A percentile compares a stretch with the other conserved stretches of the same genome.
phyloP scores from a whole-genome alignment of 73 alveolate species.

The Tetrahymena elliotti region DNA sequence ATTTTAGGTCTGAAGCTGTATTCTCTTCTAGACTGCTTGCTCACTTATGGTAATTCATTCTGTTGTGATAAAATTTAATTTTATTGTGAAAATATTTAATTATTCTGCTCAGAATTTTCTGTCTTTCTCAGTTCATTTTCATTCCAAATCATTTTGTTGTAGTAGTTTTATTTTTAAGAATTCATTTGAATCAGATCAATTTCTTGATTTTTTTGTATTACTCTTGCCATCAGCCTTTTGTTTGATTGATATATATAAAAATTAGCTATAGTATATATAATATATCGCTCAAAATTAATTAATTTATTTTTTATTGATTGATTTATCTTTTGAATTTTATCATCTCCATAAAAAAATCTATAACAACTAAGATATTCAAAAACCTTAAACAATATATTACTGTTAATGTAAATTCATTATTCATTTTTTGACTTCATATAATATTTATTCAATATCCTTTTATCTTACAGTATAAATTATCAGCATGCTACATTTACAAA shows the following conservation, averaged over 20 bases:
- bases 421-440: too few species aligned
- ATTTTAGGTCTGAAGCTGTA: neutral
- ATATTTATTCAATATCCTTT: too few species aligned
- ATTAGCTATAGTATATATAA: neutral
- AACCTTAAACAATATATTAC: neutral
- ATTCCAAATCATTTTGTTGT: neutral
- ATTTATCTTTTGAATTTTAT: neutral
- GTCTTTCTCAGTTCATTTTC: neutral
- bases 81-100: neutral
- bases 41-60: neutral
- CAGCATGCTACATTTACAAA: too few species aligned
- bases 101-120: neutral
- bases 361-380: neutral
- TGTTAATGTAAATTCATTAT: neutral
- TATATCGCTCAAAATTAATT: neutral
- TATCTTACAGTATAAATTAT: too few species aligned
- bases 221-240: neutral
- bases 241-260: neutral
- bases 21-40: neutral
- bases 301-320: neutral
- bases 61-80: neutral
- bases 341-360: neutral
- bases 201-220: neutral
- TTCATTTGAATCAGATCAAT: neutral
- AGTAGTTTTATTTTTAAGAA: neutral